Conservation (phyloP, 2,329 filamentous ascomycete species). For the Sarocladiaceae sp. region DNA sequence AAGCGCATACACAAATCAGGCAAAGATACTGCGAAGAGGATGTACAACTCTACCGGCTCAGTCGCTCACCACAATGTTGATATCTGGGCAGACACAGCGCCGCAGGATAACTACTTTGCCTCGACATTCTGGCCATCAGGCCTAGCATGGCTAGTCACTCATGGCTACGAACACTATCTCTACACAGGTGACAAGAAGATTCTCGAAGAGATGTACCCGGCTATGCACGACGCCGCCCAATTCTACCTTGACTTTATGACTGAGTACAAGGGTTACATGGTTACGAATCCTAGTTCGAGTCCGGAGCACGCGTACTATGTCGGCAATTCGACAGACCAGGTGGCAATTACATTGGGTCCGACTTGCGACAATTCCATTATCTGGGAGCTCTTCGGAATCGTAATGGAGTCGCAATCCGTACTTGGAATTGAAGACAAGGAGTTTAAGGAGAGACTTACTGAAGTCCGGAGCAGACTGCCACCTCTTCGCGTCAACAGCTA, state of each 20-base stretch:
- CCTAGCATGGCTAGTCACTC: conserved; percentile 20
- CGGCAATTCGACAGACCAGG: conserved; percentile 12
- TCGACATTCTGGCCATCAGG: conserved; percentile 21
- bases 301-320: conserved; percentile 21
- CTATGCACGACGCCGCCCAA: conserved; percentile 27
- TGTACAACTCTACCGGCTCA: conserved; percentile 33
- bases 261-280: conserved; percentile 20
- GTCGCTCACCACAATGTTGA: conserved; percentile 35
- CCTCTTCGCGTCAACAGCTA: conserved; percentile 17
- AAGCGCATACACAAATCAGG: conserved; percentile 22
- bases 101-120: conserved; percentile 28
- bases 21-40: conserved; percentile 25
- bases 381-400: conserved; percentile 12
- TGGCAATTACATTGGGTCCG: conserved; percentile 21
- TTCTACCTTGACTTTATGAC: conserved; percentile 36
- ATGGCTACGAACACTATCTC: conserved; percentile 19
- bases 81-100: conserved; percentile 33
- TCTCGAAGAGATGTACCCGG: conserved; percentile 19
- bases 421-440: conserved; percentile 6
- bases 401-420: conserved; percentile 4
- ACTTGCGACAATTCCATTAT: conserved; percentile 15
- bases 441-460: conserved; percentile 9
- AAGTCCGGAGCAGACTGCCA: conserved; percentile 13
- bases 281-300: conserved; percentile 21
- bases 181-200: conserved; percentile 17